Conservation (phyloP, 2,329 filamentous ascomycete species). For the Trichoderma afroharzianum region DNA sequence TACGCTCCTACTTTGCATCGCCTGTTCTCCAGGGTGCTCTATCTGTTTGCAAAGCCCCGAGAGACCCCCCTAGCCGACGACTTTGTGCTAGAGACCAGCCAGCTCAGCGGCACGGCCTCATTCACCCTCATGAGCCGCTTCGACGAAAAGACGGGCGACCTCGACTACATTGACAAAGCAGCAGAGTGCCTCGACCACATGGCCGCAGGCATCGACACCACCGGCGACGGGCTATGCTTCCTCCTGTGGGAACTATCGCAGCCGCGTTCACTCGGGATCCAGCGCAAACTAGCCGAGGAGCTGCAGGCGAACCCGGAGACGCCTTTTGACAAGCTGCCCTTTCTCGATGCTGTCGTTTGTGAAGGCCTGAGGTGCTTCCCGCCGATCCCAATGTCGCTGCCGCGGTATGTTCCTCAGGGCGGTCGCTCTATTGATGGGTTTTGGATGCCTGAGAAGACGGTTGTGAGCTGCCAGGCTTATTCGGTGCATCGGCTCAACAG, state of each 20-base stretch:
- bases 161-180: slow-evolving; percentile 54
- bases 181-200: slow-evolving; percentile 70
- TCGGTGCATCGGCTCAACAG: slow-evolving; percentile 57
- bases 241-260: slow-evolving; percentile 69
- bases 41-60: slow-evolving; percentile 50
- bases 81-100: slow-evolving; percentile 53
- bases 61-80: slow-evolving; percentile 56
- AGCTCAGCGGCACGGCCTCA: slow-evolving; percentile 42
- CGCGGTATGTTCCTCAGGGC: slow-evolving; percentile 52
- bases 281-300: slow-evolving; percentile 52
- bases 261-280: slow-evolving; percentile 49
- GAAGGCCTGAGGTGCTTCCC: slow-evolving; percentile 62
- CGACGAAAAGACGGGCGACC: slow-evolving; percentile 44
- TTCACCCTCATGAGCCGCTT: slow-evolving; percentile 60
- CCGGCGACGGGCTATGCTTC: slow-evolving; percentile 65
- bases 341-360: slow-evolving; percentile 60
- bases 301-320: slow-evolving; percentile 39
- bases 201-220: slow-evolving; percentile 69
- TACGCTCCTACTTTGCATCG: slow-evolving; percentile 53
- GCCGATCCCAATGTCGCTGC: slow-evolving; percentile 64
- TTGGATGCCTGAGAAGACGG: slow-evolving; percentile 49
- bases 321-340: slow-evolving; percentile 49
- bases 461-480: slow-evolving; percentile 60
- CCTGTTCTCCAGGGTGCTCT: slow-evolving; percentile 43
- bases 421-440: slow-evolving; percentile 55